phyloP scores from a whole-genome alignment of 2,329 filamentous ascomycete species.

The Trichothecium roseum region DNA sequence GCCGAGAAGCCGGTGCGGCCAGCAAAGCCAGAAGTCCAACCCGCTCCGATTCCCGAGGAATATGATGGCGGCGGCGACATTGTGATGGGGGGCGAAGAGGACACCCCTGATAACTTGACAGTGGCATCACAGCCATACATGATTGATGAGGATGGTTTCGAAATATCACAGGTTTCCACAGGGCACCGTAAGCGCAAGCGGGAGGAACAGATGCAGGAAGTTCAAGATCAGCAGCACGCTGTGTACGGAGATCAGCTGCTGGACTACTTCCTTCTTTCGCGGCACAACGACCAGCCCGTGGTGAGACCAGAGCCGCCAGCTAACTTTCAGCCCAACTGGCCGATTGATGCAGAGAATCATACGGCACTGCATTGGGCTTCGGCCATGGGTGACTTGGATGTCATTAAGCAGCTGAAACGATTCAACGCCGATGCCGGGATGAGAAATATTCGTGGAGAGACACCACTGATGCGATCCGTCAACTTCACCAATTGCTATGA shows the following conservation, averaged over 20 bases:
- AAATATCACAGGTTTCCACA: constrained; percentile 54
- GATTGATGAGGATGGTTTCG: constrained; percentile 70
- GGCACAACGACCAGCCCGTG: constrained; percentile 60
- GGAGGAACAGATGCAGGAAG: constrained; percentile 48
- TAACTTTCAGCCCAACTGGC: constrained; percentile 79
- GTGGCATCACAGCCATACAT: constrained; percentile 77
- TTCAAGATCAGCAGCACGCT: constrained; percentile 73
- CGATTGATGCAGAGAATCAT: constrained; percentile 89
- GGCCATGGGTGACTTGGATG: constrained; percentile 90
- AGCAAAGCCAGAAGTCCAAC: constrained; percentile 9
- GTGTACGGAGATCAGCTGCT: constrained; percentile 88
- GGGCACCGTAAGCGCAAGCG: constrained; percentile 68
- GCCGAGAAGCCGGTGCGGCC: background rate
- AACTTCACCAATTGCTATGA: constrained; percentile 97
- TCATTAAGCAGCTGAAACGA: constrained; percentile 76
- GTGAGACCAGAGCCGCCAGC: constrained; percentile 68
- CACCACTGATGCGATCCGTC: constrained; percentile 86
- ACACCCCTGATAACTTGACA: constrained; percentile 74
- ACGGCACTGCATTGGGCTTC: constrained; percentile 95
- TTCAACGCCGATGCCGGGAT: constrained; percentile 67
- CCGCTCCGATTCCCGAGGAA: constrained; percentile 36
- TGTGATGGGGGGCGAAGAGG: constrained; percentile 56
- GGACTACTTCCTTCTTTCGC: constrained; percentile 88
- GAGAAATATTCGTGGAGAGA: constrained; percentile 67
- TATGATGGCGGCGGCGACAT: constrained; percentile 44